Evolutionary conservation across 2,329 filamentous ascomycete genomes (phyloP), one percentile per base, ranked within the genome.

Genomic region (Incumbomyces lentus): DNA sequence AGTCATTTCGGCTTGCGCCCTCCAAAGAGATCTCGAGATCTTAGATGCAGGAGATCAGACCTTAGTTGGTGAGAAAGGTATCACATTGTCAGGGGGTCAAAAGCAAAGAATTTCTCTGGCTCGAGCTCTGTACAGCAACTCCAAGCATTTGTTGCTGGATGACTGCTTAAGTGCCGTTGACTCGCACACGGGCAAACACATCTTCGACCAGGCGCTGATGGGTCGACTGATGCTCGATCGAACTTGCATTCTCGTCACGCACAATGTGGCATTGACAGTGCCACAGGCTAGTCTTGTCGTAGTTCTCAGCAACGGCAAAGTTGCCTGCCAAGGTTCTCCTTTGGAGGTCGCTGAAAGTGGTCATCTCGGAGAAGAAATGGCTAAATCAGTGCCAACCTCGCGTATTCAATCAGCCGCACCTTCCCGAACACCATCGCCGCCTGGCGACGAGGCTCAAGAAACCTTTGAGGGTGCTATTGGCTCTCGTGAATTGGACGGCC

Each of bases 101-200:
- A 96, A 96, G 67, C 92, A 98, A 65, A 82, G 92, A 49, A 96
- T 98, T 43, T 95, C 90, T 12, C 75, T 98, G 37, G 92, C 92
- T n/a, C 82, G 92, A 55, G 92, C 92, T 1, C 75, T 98, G n/a
- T 98, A 98, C 67, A 95, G 87, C 54, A 90, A 87, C 64, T 93
- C 89, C 5, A 83, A 82, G 44, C 90, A 96, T 63, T 69, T 98
- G 13, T 75, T 98, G 10, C 74, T 98, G 41, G 92, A 98, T 60
- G 92, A 98, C 64, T 95, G 93, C 53, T 74, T 98, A 36, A 95
- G 89, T 60, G 92, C 92, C 22, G 92, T 98, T 30, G 92, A 98
- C 64, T 93, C 92, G 2, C 92, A 98, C 59, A 96, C 92, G 0
- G 89, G 89, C 2, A 93, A 95, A 64, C 95, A 93, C 82, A 96